A percentile compares a stretch with the other conserved stretches of the same genome.
These are phyloP conservation scores for Phytophthora macrochlamydospora DNA, from an alignment of 352 stramenopile genomes.

Conservation along the genomic window DNA sequence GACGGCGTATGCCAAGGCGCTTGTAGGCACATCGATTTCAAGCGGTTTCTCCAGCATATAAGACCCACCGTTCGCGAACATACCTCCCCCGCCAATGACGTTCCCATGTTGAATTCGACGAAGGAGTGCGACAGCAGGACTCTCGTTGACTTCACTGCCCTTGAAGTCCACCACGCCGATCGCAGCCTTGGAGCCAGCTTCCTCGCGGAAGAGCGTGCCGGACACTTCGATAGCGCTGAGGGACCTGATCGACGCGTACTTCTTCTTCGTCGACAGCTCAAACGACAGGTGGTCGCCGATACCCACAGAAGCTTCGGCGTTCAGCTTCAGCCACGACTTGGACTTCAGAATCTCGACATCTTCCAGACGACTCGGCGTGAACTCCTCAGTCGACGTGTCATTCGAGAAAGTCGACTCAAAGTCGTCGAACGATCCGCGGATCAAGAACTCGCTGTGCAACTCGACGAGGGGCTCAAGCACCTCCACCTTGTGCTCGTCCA, in stretches of 20 bases:
- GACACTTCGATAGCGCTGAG: slow-evolving; percentile 56
- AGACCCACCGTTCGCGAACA: slow-evolving; percentile 64
- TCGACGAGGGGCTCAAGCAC: slow-evolving; percentile 72
- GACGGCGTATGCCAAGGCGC: slow-evolving; percentile 72
- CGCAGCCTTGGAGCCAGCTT: slow-evolving; percentile 35
- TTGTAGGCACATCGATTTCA: slow-evolving; percentile 65
- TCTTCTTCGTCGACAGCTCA: slow-evolving; percentile 53
- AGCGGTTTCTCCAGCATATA: slow-evolving; percentile 74
- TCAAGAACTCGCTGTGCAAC: slow-evolving; percentile 85
- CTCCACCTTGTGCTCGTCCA: slow-evolving; percentile 56
- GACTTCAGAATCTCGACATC: slow-evolving; percentile 64
- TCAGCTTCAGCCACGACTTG: slow-evolving; percentile 70
- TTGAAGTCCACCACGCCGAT: slow-evolving; percentile 42
- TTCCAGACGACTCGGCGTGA: slow-evolving; percentile 43
- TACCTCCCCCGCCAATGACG: slow-evolving; percentile 16
- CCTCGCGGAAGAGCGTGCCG: slow-evolving; percentile 48
- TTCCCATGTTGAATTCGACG: slow-evolving; percentile 35
- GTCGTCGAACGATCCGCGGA: slow-evolving; percentile 79
- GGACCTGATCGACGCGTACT: slow-evolving; percentile 49
- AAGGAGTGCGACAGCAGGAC: slow-evolving; percentile 53
- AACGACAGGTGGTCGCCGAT: slow-evolving; percentile 63
- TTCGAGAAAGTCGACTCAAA: slow-evolving; percentile 79
- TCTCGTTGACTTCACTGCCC: slow-evolving; percentile 46
- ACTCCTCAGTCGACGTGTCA: slow-evolving; percentile 44
- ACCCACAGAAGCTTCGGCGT: slow-evolving; percentile 24